Evolutionary conservation across 2,329 filamentous ascomycete genomes (phyloP), one percentile per base, ranked within the genome.

Genomic region (Bipolaris oryzae): DNA sequence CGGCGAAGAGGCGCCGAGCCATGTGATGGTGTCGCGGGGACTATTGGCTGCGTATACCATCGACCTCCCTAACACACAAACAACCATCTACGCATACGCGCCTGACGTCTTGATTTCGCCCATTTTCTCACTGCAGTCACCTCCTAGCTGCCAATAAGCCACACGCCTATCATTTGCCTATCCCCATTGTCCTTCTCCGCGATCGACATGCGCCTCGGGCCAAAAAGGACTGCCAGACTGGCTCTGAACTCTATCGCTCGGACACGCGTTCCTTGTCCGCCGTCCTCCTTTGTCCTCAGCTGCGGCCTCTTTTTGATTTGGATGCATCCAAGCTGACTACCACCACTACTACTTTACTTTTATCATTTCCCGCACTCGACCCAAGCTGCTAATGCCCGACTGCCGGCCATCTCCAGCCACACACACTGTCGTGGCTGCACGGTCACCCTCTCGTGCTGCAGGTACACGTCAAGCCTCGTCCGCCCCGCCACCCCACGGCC

Each of bases 381-480:
- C 25, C 25, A 28, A 28, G 28, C 28, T 31, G 28, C 28, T 31
- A 31, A 31, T 31, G 10, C 10, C 28, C 13, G 28, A 31, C 28
- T 31, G 10, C 28, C 28, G 10, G 10, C 28, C 28, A 31, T 31
- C 28, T 11, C 28, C 28, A 31, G 28, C 28, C 28, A 31, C 28
- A 13, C 28, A 31, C 28, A 31, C 3, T 11, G 28, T 10, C 28
- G 10, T 31, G 28, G 7, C 11, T 16, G 10, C 15, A 18, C 2
- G 7, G 42, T n/a, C 25, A 31, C 23, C 25, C 13, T 10, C 21
- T 23, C 13, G n/a, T 65, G 66, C 58, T 71, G 72, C 71, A 75
- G 71, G 72, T 72, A 74, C 72, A 67, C 67, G 67, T 58, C 62
- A 53, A 50, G 56, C 50, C 49, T 64, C 57, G 25, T 64, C 57